A percentile compares a stretch with the other conserved stretches of the same genome.
Evolutionary conservation across 768 basidiomycete genomes (phyloP).

Genomic region (Pholiota conissans): DNA sequence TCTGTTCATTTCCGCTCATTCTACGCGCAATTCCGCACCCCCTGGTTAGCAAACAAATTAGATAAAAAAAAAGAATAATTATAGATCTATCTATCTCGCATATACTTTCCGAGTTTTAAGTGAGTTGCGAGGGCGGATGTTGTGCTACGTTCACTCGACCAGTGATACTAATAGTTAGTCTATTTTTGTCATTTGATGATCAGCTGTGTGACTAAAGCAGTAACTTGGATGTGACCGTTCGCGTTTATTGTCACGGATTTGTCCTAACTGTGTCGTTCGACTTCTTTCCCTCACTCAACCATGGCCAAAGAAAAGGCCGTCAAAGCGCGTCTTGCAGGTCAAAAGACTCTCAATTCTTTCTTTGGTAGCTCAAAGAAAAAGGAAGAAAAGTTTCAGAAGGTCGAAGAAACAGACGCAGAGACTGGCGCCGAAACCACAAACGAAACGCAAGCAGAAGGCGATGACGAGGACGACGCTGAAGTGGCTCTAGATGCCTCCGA

Average conservation of each 20-base stretch:
- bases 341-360: conserved; percentile 56
- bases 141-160: no score
- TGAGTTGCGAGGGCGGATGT: no score
- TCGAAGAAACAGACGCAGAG: conserved; percentile 25
- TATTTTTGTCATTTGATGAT: background rate
- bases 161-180: no score
- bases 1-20: no score
- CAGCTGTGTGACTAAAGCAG: background rate
- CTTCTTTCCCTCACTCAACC: conserved; percentile 17
- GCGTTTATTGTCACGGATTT: conserved; percentile 1
- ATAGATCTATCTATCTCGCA: background rate
- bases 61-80: background rate
- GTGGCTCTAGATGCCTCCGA: conserved; percentile 31
- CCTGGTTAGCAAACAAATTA: no score
- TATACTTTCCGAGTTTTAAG: no score
- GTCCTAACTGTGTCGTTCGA: conserved; percentile 12
- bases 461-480: conserved; percentile 23
- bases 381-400: conserved; percentile 6
- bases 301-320: conserved; percentile 51
- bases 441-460: conserved; percentile 21
- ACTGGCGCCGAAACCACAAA: conserved; percentile 24
- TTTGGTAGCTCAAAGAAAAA: conserved; percentile 42
- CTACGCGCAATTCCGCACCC: no score
- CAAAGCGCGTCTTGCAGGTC: conserved; percentile 40
- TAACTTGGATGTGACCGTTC: conserved; percentile 7